Base-by-base conservation (phyloP, 257 asterid genomes). In the Penstemon eatonii region DNA sequence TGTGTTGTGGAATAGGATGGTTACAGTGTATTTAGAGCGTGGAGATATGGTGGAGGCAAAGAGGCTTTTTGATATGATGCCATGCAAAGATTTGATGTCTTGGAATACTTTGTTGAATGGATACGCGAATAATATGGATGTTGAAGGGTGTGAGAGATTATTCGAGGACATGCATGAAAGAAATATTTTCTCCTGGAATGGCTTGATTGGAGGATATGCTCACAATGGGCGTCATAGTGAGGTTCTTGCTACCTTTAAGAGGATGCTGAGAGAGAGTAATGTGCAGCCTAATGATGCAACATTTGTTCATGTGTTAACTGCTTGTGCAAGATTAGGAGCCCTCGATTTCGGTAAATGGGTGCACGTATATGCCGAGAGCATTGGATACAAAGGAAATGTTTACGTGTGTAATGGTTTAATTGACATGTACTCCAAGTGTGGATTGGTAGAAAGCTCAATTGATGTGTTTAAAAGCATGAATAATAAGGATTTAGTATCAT, bases 181-280 rank as follows among this genome's bases (percentile, higher is more conserved):
- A 67, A 86, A 89, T 74, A 79, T 85, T 9, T 92, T 89, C 81
- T 86, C 98, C 7, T 92, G 98, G 98, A 92, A 92, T 70, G 95
- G 84, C 13, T 67, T 92, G 68, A 85, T 92, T 18, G 90, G 86
- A 70, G 97, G 93, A 9, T 92, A 92, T 47, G 86, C 86, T 47
- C 89, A 75, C 45, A 76, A 74, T 65, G 80, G 82, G 10, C 68
- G 54, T 44, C 88, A 75, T 66, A 6, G 15, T 9, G 75, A 88
- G 52, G 94, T 85, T 70, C 82, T 92, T 63, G 63, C 56, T 60
- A 77, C 87, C 18, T 92, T 86, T 60, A 69, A 77, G 71, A 80
- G 76, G 80, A 90, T 92, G 96, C 56, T 88, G 45, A 51, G 60
- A 39, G 89, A 85, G 69, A 69, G 66, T 12, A 62, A 78, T 55